Conservation (phyloP, 768 basidiomycete species). For the Mycena galopus region DNA sequence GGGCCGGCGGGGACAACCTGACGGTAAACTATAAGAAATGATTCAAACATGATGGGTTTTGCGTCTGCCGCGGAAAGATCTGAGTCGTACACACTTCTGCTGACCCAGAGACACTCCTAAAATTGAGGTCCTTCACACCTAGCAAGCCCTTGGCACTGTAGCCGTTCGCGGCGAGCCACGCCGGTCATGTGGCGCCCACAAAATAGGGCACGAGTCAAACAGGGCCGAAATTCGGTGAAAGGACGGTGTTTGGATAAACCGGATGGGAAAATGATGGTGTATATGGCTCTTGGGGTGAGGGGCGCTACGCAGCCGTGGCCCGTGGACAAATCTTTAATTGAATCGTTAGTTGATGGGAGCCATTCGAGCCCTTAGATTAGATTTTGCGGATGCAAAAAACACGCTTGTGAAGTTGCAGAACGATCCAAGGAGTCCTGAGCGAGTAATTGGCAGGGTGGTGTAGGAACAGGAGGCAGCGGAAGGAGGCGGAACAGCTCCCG, state of each 20-base stretch:
- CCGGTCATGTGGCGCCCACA: neutral
- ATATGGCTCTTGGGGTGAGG: neutral
- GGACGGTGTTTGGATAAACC: neutral
- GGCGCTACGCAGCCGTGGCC: neutral
- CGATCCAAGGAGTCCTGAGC: neutral
- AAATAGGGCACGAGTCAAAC: neutral
- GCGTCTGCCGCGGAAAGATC: neutral
- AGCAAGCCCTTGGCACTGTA: neutral
- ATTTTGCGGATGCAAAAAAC: neutral
- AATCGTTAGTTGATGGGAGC: neutral
- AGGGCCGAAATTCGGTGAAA: neutral
- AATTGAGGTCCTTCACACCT: neutral
- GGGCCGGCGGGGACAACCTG: neutral
- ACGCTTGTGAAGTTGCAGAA: neutral
- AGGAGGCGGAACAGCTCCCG: neutral
- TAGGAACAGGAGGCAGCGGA: neutral
- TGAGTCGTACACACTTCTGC: neutral
- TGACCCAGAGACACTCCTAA: neutral
- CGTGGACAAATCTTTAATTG: neutral
- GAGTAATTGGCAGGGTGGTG: neutral
- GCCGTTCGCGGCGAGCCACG: neutral
- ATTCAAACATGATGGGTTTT: neutral
- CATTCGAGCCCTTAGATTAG: neutral
- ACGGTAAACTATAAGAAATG: neutral
- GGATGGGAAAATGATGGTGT: neutral